These are phyloP conservation scores for Petasospora fabianii DNA, from an alignment of 1,139 yeast species.

Conservation along the genomic window DNA sequence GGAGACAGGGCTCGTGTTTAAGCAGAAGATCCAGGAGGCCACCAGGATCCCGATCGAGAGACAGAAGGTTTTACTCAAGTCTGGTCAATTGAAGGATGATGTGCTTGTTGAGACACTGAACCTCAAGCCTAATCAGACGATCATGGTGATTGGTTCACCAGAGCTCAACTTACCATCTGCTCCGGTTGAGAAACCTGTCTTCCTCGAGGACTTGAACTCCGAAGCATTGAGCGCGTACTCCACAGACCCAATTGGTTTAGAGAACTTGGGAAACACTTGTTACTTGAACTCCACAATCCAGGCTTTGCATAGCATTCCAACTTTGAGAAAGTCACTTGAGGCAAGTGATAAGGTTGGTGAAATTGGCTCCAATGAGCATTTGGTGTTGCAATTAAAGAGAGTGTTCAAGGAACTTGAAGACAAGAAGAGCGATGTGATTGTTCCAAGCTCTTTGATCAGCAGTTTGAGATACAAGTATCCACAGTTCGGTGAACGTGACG, in stretches of 20 bases:
- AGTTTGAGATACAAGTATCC: conserved; percentile 68
- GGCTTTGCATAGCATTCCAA: conserved; percentile 55
- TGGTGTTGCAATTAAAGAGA: conserved; percentile 36
- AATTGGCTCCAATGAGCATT: conserved; percentile 33
- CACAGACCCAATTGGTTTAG: conserved; percentile 72
- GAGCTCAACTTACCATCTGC: conserved; percentile 60
- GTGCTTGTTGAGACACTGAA: conserved; percentile 45
- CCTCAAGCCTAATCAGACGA: conserved; percentile 60
- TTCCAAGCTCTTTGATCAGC: conserved; percentile 64
- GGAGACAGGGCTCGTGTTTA: conserved; percentile 67
- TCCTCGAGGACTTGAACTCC: conserved; percentile 59
- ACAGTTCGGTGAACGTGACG: conserved; percentile 78
- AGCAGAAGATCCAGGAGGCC: conserved; percentile 61
- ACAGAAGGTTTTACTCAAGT: conserved; percentile 86
- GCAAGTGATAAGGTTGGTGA: conserved; percentile 25
- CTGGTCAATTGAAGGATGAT: conserved; percentile 81
- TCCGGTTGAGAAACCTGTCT: conserved; percentile 56
- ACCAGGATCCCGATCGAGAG: conserved; percentile 84
- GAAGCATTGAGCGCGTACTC: conserved; percentile 24
- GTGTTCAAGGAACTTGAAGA: conserved; percentile 38
- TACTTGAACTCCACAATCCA: conserved; percentile 89
- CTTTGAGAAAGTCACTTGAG: conserved; percentile 13
- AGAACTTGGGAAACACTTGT: conserved; percentile 92
- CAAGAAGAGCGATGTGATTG: conserved; percentile 42
- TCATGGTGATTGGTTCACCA: conserved; percentile 93